Evolutionary conservation across 306 rosid genomes (phyloP).

Genomic region (Quercus variabilis): DNA sequence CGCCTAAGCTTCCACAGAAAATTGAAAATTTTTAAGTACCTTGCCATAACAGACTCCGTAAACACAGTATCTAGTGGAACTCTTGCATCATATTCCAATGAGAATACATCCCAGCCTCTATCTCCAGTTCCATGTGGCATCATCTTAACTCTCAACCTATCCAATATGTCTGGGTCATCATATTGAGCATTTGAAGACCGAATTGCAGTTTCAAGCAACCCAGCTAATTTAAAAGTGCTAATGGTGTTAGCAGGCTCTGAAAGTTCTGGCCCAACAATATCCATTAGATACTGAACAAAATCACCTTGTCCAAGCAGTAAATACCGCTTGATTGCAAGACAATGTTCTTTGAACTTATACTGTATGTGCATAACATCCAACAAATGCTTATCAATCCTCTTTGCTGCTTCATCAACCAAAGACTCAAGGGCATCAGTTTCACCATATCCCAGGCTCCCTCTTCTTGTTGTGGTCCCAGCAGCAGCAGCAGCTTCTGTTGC

Average conservation of each 20-base stretch:
- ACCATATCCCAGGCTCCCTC: conserved; percentile 89
- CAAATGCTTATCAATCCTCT: conserved; percentile 87
- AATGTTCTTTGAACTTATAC: conserved; percentile 91
- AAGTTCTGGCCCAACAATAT: conserved; percentile 93
- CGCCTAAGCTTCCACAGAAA: conserved; percentile 96
- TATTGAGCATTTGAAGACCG: conserved; percentile 95
- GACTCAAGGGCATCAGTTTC: conserved; percentile 93
- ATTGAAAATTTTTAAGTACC: conserved; percentile 81
- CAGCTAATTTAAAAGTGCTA: conserved; percentile 89
- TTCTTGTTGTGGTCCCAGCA: conserved; percentile 64
- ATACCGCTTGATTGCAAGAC: conserved; percentile 92
- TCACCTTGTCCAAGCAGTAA: conserved; percentile 94
- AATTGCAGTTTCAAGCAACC: conserved; percentile 85
- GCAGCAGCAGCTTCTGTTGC: conserved; percentile 79
- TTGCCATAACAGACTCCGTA: conserved; percentile 93
- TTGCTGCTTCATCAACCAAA: conserved; percentile 85
- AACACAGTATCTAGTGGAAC: conserved; percentile 89
- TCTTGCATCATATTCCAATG: conserved; percentile 89
- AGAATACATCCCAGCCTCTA: conserved; percentile 97
- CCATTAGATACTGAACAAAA: conserved; percentile 96
- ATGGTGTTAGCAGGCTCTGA: conserved; percentile 93
- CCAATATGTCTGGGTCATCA: conserved; percentile 90
- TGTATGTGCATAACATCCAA: conserved; percentile 77
- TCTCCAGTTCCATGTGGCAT: conserved; percentile 96
- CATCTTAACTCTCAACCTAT: conserved; percentile 89